Percentiles rank a stretch among this genome's conserved stretches.
phyloP scores from a whole-genome alignment of 1,284 basidiomycete species.

The Coniferiporia sulphurascens region DNA sequence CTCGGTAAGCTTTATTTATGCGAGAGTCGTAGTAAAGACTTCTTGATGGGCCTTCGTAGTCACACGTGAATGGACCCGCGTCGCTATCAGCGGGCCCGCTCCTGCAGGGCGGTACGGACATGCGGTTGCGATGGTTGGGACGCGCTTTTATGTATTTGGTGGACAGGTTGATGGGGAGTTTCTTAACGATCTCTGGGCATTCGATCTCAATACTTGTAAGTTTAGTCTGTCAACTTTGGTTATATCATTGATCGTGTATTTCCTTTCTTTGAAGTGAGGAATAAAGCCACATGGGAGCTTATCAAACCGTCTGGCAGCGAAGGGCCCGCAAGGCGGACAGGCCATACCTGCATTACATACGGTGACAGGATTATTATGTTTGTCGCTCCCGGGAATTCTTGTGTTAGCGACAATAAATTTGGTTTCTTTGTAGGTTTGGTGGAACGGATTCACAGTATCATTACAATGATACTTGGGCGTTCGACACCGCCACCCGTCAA shows the following conservation, averaged over 20 bases:
- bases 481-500: constrained; percentile 74
- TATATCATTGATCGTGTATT: constrained; percentile 14
- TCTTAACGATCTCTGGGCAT: constrained; percentile 94
- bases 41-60: constrained; percentile 36
- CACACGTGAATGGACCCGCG: constrained; percentile 91
- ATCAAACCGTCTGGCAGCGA: constrained; percentile 59
- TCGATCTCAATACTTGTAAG: constrained; percentile 92
- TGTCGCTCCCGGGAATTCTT: constrained; percentile 25
- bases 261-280: constrained; percentile 47
- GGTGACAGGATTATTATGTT: constrained; percentile 86
- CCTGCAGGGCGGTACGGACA: constrained; percentile 95
- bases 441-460: constrained; percentile 98
- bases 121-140: constrained; percentile 89
- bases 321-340: constrained; percentile 84
- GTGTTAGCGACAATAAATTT: constrained; percentile 4
- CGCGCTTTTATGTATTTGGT: constrained; percentile 93
- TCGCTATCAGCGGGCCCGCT: constrained; percentile 68
- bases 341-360: constrained; percentile 86
- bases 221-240: constrained; percentile 17
- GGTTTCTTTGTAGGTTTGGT: constrained; percentile 66
- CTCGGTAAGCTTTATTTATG: constrained; percentile 56
- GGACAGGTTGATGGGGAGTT: constrained; percentile 97
- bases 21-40: constrained; percentile 10
- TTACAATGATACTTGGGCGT: constrained; percentile 99
- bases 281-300: constrained; percentile 76